Conservation (phyloP, 2,329 filamentous ascomycete species). For the Aschersonia sp. region DNA sequence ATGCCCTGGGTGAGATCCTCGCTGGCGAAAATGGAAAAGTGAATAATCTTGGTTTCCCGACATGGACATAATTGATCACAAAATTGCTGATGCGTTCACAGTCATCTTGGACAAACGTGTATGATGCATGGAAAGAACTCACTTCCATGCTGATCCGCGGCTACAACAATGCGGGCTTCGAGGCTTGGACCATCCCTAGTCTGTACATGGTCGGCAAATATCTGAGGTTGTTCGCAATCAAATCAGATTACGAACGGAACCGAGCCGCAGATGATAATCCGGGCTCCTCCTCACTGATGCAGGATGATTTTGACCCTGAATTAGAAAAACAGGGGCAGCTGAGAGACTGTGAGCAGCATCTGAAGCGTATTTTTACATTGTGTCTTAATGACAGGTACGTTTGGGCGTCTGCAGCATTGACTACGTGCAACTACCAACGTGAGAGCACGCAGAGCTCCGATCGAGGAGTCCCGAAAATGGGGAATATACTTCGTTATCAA, state of each 20-base stretch:
- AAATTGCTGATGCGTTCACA: constrained; percentile 9
- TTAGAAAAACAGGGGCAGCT: constrained; percentile 69
- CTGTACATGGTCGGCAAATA: constrained; percentile 81
- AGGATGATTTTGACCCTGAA: constrained; percentile 72
- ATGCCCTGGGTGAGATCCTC: constrained; percentile 59
- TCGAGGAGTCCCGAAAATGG: constrained; percentile 93
- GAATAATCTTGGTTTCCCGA: constrained; percentile 1
- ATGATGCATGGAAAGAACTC: constrained; percentile 79
- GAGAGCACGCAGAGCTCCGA: constrained; percentile 43
- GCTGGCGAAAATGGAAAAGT: constrained; percentile 29
- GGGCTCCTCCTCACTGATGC: constrained; percentile 34
- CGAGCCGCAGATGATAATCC: constrained; percentile 20
- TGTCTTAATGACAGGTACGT: constrained; percentile 76
- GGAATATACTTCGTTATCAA: constrained; percentile 92
- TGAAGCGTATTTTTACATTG: constrained; percentile 84
- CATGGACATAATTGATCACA: neutral
- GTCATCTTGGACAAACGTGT: constrained; percentile 68
- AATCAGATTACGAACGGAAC: constrained; percentile 60
- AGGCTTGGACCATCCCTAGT: constrained; percentile 85
- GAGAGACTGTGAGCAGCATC: constrained; percentile 76
- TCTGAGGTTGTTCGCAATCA: constrained; percentile 76
- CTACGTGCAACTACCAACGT: neutral
- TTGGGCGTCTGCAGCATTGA: neutral
- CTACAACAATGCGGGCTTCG: constrained; percentile 62
- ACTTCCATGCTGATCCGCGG: constrained; percentile 64